Evolutionary conservation across 495 filamentous ascomycete genomes (phyloP), one percentile per base, ranked within the genome.

Genomic region (Ramalina intermedia): DNA sequence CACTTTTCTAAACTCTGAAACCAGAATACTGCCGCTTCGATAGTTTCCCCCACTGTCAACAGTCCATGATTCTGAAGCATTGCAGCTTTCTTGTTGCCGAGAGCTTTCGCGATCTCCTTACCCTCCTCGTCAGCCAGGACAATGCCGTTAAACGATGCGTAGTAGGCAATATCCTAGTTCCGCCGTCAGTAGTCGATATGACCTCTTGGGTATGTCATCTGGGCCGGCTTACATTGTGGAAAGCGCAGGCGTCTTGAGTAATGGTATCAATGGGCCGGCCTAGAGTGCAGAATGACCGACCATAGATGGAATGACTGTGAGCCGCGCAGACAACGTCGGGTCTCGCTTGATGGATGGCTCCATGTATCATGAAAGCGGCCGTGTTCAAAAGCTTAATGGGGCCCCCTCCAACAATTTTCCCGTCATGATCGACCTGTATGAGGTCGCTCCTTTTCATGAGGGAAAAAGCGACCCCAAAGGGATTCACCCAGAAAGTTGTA

Each of bases 401-500:
- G 1, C 84, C 82, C 5, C 84, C 82, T 27, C 75, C 84, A 47
- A 90, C 74, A 21, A 88, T 71, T 38, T 78, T 63, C 3, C 83
- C 84, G 1, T 65, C 55, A 41, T 79, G 68, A 55, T 82, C 67
- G 33, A 90, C 82, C 33, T 72, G 76, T 52, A 90, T 84, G 26
- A 90, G 69, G 57, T 87, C 82, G 9, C 74, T 80, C 26, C 72
- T 71, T 47, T 76, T 83, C 43, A 89, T 82, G 47, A 80, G 61
- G 18, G 73, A 75, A 63, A 86, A 88, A 0, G 80, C 71, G 9
- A 78, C 70, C 27, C 85, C 84, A 55, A 87, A 84, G 0, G 85
- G 85, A 52, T 88, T 88, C 18, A 88, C 84, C 84, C 82, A 87
- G 68, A 87, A 87, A 3, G 72, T 76, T 6, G 60, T 57, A 0